phyloP scores from a whole-genome alignment of 2,329 filamentous ascomycete genomes.

The Alternaria postmessia region DNA sequence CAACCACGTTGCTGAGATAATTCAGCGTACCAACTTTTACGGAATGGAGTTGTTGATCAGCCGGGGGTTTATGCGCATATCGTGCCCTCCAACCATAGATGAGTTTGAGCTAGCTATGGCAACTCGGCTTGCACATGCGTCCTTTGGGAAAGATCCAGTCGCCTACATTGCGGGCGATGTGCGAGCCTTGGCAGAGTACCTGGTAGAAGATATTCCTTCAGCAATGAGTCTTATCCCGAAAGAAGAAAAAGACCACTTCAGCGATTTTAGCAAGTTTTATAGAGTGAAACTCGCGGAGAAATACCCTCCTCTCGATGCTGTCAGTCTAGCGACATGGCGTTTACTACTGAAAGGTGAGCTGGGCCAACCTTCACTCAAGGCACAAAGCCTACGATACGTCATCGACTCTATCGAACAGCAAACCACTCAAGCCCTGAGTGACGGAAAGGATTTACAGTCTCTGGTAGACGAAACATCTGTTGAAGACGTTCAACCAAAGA shows the following conservation, averaged over 20 bases:
- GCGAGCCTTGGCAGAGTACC: not conserved
- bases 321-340: not conserved
- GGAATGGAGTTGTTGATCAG: not conserved
- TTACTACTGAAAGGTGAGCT: not conserved
- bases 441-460: not conserved
- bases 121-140: not conserved
- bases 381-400: not conserved
- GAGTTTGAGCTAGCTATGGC: not conserved
- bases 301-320: not conserved
- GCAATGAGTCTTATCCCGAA: not conserved
- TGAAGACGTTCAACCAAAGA: not conserved
- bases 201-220: not conserved
- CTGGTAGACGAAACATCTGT: rapidly evolving
- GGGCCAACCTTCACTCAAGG: not conserved
- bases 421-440: rapidly evolving
- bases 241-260: not conserved
- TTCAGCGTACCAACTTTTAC: conserved; percentile 11
- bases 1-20: conserved; percentile 7
- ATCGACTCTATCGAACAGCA: not conserved
- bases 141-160: not conserved
- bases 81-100: not conserved
- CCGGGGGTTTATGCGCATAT: not conserved
- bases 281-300: not conserved
- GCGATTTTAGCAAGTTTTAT: not conserved
- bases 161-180: not conserved